These are phyloP conservation scores for Andrographis paniculata DNA, from an alignment of 305 asterid genomes.

Conservation along the genomic window DNA sequence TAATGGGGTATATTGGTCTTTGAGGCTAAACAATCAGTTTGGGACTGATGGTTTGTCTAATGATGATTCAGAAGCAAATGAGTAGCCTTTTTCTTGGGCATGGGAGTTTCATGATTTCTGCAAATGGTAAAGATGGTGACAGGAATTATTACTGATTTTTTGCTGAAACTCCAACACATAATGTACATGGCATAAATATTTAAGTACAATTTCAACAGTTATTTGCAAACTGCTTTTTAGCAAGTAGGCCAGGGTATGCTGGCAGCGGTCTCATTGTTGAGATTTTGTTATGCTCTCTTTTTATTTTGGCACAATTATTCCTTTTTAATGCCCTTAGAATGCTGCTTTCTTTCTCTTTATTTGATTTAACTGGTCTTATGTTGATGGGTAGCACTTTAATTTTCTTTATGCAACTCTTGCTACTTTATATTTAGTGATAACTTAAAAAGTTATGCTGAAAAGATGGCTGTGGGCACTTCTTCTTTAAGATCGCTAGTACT, in stretches of 20 bases:
- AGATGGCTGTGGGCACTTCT: conserved; percentile 16
- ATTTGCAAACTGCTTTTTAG: conserved; percentile 18
- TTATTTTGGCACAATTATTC: neutral
- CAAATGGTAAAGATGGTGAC: conserved; percentile 30
- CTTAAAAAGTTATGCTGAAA: conserved; percentile 1
- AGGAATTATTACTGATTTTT: conserved; percentile 32
- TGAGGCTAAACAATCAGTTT: conserved; percentile 15
- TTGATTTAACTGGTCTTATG: conserved; percentile 6
- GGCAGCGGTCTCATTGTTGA: conserved; percentile 16
- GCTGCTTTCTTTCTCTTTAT: neutral
- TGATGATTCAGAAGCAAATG: conserved; percentile 36
- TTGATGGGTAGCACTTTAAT: conserved; percentile 5
- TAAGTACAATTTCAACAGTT: conserved; percentile 16
- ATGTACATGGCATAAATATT: conserved; percentile 12
- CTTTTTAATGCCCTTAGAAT: neutral
- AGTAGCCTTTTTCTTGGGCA: conserved; percentile 28
- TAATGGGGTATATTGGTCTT: conserved; percentile 43
- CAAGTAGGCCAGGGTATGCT: no score
- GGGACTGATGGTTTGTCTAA: conserved; percentile 29
- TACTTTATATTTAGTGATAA: conserved; percentile 3
- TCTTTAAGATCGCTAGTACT: no score
- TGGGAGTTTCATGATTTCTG: conserved; percentile 39
- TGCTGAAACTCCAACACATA: conserved; percentile 24
- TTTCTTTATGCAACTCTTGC: conserved; percentile 1
- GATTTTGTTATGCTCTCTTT: conserved; percentile 2